Percentiles rank a stretch among this genome's conserved stretches.
Conservation (phyloP, 768 basidiomycete genomes). For the Cystofilobasidium ferigula region DNA sequence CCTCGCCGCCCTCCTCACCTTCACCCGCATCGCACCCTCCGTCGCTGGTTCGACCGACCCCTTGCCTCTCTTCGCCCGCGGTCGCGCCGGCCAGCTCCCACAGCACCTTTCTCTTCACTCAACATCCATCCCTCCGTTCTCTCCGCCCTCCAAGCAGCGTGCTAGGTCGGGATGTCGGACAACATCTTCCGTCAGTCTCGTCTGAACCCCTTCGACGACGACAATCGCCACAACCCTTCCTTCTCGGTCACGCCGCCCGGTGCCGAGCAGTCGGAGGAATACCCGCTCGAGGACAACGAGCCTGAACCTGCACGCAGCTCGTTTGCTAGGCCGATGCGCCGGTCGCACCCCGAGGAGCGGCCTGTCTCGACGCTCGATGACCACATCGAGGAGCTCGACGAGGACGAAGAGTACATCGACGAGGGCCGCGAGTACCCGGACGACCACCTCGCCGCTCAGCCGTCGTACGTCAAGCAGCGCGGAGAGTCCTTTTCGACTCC, state of each 20-base stretch:
- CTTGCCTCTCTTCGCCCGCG: background rate
- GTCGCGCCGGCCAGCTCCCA: background rate
- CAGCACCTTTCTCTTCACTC: background rate
- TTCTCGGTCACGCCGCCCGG: background rate
- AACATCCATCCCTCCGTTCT: background rate
- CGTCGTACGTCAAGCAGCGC: background rate
- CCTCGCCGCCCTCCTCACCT: constrained; percentile 5
- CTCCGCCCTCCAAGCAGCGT: background rate
- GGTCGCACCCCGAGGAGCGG: background rate
- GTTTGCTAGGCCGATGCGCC: background rate
- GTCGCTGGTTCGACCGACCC: background rate
- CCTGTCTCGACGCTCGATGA: background rate
- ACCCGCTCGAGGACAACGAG: background rate
- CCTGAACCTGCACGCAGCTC: background rate
- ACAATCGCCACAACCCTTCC: constrained; percentile 1
- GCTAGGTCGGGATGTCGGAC: constrained; percentile 13
- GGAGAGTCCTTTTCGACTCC: background rate
- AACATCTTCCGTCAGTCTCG: constrained; percentile 20
- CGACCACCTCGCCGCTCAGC: background rate
- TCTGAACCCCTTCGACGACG: constrained; percentile 10
- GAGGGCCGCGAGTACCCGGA: background rate
- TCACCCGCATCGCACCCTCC: background rate
- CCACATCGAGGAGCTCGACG: constrained; percentile 2
- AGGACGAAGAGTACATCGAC: constrained; percentile 2
- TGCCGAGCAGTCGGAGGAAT: background rate